Conservation (phyloP, 129 eudicot genomes). For the Lactuca sativa region DNA sequence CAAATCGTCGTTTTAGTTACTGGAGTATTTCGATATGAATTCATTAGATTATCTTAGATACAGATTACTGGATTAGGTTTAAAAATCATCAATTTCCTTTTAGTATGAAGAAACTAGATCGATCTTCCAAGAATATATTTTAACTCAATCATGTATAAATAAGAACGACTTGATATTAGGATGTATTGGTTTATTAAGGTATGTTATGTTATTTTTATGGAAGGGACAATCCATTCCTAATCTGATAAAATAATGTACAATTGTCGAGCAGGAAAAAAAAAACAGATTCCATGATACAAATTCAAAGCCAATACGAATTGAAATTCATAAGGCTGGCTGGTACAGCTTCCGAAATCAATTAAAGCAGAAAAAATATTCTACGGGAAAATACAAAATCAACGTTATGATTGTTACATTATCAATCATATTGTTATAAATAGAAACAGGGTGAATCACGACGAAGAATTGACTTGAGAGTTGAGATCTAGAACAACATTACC, state of each 20-base stretch:
- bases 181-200: background rate
- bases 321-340: background rate
- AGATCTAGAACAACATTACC: constrained; percentile 25
- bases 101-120: background rate
- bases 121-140: background rate
- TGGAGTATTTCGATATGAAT: no score
- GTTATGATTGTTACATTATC: background rate
- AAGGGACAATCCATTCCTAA: background rate
- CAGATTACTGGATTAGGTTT: no score
- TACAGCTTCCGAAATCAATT: background rate
- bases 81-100: no score
- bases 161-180: background rate
- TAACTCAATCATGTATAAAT: background rate
- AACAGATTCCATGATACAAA: background rate
- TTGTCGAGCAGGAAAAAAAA: constrained; percentile 1
- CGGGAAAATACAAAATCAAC: background rate
- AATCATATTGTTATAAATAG: background rate
- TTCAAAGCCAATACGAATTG: background rate
- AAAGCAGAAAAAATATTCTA: background rate
- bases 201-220: background rate
- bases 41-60: no score
- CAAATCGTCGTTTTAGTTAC: background rate
- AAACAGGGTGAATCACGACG: background rate
- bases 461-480: background rate
- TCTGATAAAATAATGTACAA: background rate